These are phyloP conservation scores for Aspergillus tanneri DNA, from an alignment of 2,329 filamentous ascomycete species.

Conservation along the genomic window DNA sequence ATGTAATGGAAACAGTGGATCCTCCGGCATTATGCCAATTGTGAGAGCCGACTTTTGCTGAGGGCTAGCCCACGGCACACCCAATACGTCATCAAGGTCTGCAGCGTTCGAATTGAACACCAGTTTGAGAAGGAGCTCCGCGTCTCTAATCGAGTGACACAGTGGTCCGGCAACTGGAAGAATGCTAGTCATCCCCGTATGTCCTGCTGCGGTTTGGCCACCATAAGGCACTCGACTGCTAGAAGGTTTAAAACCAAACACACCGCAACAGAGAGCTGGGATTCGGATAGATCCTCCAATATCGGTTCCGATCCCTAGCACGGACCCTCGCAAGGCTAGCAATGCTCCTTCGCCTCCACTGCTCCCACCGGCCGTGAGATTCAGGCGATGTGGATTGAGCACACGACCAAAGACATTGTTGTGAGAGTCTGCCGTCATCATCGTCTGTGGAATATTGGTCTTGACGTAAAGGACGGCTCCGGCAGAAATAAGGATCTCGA, in stretches of 20 bases:
- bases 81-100: constrained; percentile 11
- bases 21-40: constrained; percentile 16
- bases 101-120: constrained; percentile 8
- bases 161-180: constrained; percentile 15
- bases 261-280: constrained; percentile 32
- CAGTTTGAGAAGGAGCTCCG: constrained; percentile 12
- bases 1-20: constrained; percentile 18
- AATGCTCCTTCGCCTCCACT: constrained; percentile 34
- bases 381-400: constrained; percentile 22
- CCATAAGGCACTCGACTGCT: constrained; percentile 27
- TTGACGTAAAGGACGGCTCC: constrained; percentile 30
- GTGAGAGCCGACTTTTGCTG: constrained; percentile 8
- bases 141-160: constrained; percentile 15
- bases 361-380: constrained; percentile 23
- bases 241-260: constrained; percentile 35
- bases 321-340: constrained; percentile 32
- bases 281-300: constrained; percentile 37
- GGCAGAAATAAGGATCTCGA: constrained; percentile 18
- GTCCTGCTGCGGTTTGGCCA: constrained; percentile 21
- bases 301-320: constrained; percentile 35
- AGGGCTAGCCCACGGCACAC: background rate
- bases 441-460: constrained; percentile 30
- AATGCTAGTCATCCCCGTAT: constrained; percentile 19
- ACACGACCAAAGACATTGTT: constrained; percentile 26
- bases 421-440: constrained; percentile 25